Evolutionary conservation across 345 rosid genomes (phyloP), one percentile per base, ranked within the genome.

Genomic region (Arabidopsis suecica): DNA sequence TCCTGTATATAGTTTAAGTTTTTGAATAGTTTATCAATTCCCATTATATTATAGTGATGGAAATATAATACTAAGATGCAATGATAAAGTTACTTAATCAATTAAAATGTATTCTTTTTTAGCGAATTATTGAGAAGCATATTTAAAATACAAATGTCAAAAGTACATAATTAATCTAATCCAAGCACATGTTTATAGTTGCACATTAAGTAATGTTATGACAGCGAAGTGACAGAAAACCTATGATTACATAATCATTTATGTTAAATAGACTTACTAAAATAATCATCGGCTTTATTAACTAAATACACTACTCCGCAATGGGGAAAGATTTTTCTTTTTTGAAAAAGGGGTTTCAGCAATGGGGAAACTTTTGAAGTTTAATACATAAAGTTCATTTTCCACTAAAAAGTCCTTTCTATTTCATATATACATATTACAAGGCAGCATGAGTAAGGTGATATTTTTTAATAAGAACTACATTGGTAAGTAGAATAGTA

Each of bases 201-300:
- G 25, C 38, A 25, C 16, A 60, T 30, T 50, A 41, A 28, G 30
- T 53, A 72, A 18, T 54, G 36, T 8, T 33, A 16, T 51, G 69
- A 53, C 62, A 62, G 51, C 23, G 22, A 72, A 50, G 37, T 56
- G 62, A 68, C 63, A 68, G 44, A 44, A 36, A 36, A 42, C 0
- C 11, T 48, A 16, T 60, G 13, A 10, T 69, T 20, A 34, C 23
- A 23, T 25, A 25, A 25, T 25, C 2, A 25, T 25, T 25, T 1
- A 25, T 25, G 28, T 69, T 22, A 34, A 14, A 23, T 37, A 34
- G 37, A 33, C 16, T 12, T 18, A 30, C 16, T 54, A 22, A 32
- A 34, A 32, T 3, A 2, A 32, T 69, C 56, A 4, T 44, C 28
- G 32, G 32, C 32, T 25, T 16, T 16, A 16, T 53, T 28, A 10